Evolutionary conservation across 2,329 filamentous ascomycete species (phyloP).

Genomic region (Lachnellula arida): DNA sequence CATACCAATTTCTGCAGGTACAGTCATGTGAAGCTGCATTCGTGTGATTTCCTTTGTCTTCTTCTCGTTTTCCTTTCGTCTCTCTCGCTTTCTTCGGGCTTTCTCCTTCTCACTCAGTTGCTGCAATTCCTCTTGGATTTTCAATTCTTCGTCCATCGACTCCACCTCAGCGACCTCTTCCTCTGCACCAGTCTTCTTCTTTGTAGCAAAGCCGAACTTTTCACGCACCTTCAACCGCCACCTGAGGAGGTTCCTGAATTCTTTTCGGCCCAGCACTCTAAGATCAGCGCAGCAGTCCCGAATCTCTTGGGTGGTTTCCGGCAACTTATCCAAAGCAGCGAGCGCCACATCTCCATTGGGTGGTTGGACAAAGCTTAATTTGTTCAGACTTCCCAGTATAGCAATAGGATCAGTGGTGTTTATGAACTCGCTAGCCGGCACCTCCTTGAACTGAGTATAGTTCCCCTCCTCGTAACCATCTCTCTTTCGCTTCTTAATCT

Average conservation of each 20-base stretch:
- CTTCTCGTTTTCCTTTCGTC: slow-evolving; percentile 82
- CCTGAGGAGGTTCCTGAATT: slow-evolving; percentile 83
- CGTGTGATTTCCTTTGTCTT: slow-evolving; percentile 94
- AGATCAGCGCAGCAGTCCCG: slow-evolving; percentile 74
- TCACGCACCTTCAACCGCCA: slow-evolving; percentile 90
- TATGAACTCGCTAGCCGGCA: slow-evolving; percentile 86
- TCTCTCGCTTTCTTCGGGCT: slow-evolving; percentile 74
- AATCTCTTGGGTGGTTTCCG: slow-evolving; percentile 82
- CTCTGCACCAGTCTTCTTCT: slow-evolving; percentile 44
- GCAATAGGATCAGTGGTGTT: slow-evolving; percentile 90
- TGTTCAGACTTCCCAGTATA: slow-evolving; percentile 82
- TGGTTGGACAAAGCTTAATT: slow-evolving; percentile 76
- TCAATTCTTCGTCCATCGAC: slow-evolving; percentile 90
- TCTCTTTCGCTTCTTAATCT: slow-evolving; percentile 94
- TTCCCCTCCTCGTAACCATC: slow-evolving; percentile 98
- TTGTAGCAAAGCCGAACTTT: slow-evolving; percentile 79
- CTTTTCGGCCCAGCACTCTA: slow-evolving; percentile 86
- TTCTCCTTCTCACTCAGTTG: slow-evolving; percentile 74
- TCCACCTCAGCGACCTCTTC: slow-evolving; percentile 78
- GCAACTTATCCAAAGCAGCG: slow-evolving; percentile 77
- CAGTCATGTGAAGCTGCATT: slow-evolving; percentile 95
- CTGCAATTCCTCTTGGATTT: slow-evolving; percentile 83
- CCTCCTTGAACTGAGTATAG: slow-evolving; percentile 86
- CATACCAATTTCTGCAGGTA: slow-evolving; percentile 91
- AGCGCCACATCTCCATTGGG: slow-evolving; percentile 79